Percentiles rank a stretch among this genome's conserved stretches.
Conservation (phyloP, 768 basidiomycete species). For the Psilocybe azurescens region DNA sequence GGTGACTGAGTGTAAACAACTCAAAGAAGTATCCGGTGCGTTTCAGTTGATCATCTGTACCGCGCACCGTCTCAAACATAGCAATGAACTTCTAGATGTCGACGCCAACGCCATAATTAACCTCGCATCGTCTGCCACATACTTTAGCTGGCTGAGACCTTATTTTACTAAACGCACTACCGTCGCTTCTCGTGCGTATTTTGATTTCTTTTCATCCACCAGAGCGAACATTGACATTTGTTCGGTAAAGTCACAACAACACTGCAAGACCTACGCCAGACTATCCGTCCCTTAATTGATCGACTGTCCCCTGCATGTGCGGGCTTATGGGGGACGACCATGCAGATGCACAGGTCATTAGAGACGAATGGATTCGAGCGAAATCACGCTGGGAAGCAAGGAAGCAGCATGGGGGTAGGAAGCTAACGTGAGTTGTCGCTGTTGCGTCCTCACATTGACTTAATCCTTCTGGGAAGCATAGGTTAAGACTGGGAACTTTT, state of each 20-base stretch:
- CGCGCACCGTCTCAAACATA: not conserved
- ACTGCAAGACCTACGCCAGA: slow-evolving; percentile 61
- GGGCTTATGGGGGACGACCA: slow-evolving; percentile 63
- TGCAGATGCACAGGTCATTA: slow-evolving; percentile 59
- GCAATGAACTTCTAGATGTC: slow-evolving; percentile 18
- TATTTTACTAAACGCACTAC: slow-evolving; percentile 40
- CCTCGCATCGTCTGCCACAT: slow-evolving; percentile 34
- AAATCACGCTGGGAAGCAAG: slow-evolving; percentile 43
- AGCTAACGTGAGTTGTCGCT: slow-evolving; percentile 32
- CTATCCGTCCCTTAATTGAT: slow-evolving; percentile 49
- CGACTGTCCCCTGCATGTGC: slow-evolving; percentile 67
- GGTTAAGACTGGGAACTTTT: slow-evolving; percentile 79
- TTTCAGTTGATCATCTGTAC: not conserved
- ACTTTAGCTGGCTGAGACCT: slow-evolving; percentile 52
- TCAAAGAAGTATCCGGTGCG: slow-evolving; percentile 57
- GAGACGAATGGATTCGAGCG: slow-evolving; percentile 67
- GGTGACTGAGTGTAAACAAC: slow-evolving; percentile 59
- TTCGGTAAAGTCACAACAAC: slow-evolving; percentile 40
- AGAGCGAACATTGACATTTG: not conserved
- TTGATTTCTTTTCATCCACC: not conserved
- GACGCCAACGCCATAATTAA: slow-evolving; percentile 28
- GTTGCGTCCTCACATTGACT: not conserved
- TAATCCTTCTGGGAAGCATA: slow-evolving; percentile 25
- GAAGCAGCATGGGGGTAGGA: slow-evolving; percentile 29
- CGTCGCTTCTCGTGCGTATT: slow-evolving; percentile 34